phyloP scores from a whole-genome alignment of 1,284 basidiomycete genomes.

The Entoloma clypeatum region DNA sequence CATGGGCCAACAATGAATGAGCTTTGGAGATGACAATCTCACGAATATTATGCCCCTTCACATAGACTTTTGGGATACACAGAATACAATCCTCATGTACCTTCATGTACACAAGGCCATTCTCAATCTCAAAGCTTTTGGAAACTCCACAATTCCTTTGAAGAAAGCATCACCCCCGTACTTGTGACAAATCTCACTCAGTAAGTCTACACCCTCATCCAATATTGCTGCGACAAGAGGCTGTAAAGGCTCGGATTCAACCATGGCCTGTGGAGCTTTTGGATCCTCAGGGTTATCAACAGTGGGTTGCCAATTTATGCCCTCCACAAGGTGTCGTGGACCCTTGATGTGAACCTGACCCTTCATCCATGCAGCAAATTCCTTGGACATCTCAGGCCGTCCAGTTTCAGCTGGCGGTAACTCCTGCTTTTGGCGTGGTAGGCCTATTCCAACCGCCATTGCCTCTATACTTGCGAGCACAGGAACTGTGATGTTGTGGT shows the following conservation, averaged over 20 bases:
- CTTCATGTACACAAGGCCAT: conserved; percentile 25
- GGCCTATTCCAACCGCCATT: background rate
- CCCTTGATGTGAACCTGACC: background rate
- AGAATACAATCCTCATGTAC: conserved; percentile 15
- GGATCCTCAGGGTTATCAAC: background rate
- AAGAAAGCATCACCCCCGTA: conserved; percentile 25
- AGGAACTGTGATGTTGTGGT: conserved; percentile 14
- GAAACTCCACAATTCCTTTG: conserved; percentile 20
- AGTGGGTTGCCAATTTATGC: too few species aligned
- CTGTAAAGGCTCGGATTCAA: background rate
- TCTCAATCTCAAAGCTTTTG: conserved; percentile 17
- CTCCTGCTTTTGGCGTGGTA: background rate
- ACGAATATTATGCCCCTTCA: conserved; percentile 17
- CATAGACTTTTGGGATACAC: conserved; percentile 30
- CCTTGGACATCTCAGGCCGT: conserved; percentile 13
- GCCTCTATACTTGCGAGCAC: conserved; percentile 20
- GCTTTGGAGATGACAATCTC: conserved; percentile 32
- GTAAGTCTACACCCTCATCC: conserved; percentile 14
- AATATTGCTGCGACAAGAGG: background rate
- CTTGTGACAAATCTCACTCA: conserved; percentile 8
- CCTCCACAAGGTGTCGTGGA: background rate
- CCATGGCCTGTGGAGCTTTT: background rate
- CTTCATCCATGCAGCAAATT: conserved; percentile 16
- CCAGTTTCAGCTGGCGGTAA: conserved; percentile 14
- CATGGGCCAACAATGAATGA: conserved; percentile 31